Conservation (phyloP, 1,284 basidiomycete genomes). For the Puccinia novopanici region DNA sequence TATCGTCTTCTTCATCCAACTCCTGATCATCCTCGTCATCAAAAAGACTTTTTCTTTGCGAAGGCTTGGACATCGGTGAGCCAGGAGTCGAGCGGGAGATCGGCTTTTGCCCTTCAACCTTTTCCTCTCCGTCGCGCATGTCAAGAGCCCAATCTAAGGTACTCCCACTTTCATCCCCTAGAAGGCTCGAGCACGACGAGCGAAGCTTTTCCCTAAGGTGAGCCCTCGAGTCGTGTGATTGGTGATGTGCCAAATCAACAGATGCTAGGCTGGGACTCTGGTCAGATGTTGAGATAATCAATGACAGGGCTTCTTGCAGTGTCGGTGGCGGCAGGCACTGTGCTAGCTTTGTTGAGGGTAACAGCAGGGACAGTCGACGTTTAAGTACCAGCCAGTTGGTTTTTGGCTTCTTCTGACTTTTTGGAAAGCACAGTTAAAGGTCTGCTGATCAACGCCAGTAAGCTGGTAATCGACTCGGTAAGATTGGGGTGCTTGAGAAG, state of each 20-base stretch:
- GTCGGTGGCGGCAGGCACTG: too few relatives aligned
- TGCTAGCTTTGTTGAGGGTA: too few relatives aligned
- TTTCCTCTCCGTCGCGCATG: not conserved
- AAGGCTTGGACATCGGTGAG: conserved; percentile 6
- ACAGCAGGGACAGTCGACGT: too few relatives aligned
- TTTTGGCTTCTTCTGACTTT: too few relatives aligned
- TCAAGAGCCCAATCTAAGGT: conserved; percentile 11
- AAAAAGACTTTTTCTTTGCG: conserved; percentile 45
- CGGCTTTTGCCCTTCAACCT: not conserved
- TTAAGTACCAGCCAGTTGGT: too few relatives aligned
- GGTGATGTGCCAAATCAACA: conserved; percentile 9
- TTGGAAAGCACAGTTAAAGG: too few relatives aligned
- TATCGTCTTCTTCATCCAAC: conserved; percentile 10
- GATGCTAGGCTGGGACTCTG: conserved; percentile 12
- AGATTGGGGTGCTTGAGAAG: conserved; percentile 82
- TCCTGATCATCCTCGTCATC: conserved; percentile 39
- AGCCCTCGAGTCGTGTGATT: not conserved
- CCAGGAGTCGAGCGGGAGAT: conserved; percentile 13
- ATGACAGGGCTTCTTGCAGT: conserved; percentile 47
- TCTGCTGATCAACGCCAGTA: too few relatives aligned
- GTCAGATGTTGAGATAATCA: conserved; percentile 45
- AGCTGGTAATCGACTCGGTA: too few relatives aligned
- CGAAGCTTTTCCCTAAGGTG: not conserved
- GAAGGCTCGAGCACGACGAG: conserved; percentile 8
- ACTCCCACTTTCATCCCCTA: not conserved